phyloP scores from a whole-genome alignment of 1,284 basidiomycete genomes.

The Phellopilus nigrolimitatus region DNA sequence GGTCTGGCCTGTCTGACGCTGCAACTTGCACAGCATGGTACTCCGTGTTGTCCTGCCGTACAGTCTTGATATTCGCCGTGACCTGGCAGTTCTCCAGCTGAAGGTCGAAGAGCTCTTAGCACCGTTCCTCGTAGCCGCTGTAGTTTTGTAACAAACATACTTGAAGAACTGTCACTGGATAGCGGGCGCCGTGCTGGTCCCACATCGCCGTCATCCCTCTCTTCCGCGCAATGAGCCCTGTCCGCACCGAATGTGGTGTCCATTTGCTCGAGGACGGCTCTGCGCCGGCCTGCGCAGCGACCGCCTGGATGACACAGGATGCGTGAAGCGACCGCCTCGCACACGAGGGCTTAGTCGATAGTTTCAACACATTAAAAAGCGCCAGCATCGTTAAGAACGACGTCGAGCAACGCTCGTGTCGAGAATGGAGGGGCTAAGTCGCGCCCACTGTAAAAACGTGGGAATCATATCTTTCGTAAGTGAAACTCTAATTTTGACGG shows the following conservation, averaged over 20 bases:
- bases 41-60: slow-evolving; percentile 59
- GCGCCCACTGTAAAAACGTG: too few species aligned
- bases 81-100: slow-evolving; percentile 85
- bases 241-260: slow-evolving; percentile 84
- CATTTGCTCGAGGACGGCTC: slow-evolving; percentile 49
- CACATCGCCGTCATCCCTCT: slow-evolving; percentile 94
- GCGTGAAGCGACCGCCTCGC: slow-evolving; percentile 4
- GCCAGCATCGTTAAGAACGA: slow-evolving; percentile 5
- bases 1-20: slow-evolving; percentile 62
- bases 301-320: background rate
- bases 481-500: too few species aligned
- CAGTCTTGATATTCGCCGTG: slow-evolving; percentile 65
- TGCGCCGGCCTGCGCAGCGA: background rate
- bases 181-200: slow-evolving; percentile 82
- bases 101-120: background rate
- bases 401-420: too few species aligned
- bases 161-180: slow-evolving; percentile 94
- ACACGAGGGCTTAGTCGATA: background rate
- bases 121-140: too few species aligned
- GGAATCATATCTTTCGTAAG: too few species aligned
- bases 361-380: slow-evolving; percentile 11
- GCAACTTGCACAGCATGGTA: slow-evolving; percentile 88
- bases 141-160: slow-evolving; percentile 40
- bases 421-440: too few species aligned
- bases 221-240: slow-evolving; percentile 94